Percentiles rank a stretch among this genome's conserved stretches.
These are phyloP conservation scores for Schwanniomyces pseudopolymorphus DNA, from an alignment of 805 yeast genomes.

Conservation along the genomic window DNA sequence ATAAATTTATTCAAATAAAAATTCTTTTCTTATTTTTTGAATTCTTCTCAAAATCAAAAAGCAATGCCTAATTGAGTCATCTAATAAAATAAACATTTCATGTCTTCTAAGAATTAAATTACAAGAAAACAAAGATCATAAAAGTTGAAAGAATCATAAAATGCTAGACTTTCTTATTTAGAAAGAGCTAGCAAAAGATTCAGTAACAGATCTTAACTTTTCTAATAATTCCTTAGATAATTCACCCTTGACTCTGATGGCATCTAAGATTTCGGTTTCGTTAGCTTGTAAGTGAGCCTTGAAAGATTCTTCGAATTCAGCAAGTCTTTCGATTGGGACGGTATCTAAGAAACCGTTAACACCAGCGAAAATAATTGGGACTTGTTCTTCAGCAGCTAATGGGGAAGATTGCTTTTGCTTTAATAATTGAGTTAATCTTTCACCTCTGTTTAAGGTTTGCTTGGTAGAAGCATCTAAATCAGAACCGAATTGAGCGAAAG, in stretches of 20 bases:
- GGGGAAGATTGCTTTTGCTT: constrained; percentile 98
- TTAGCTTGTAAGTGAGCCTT: constrained; percentile 87
- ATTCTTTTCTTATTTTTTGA: constrained; percentile 5
- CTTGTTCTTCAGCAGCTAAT: constrained; percentile 98
- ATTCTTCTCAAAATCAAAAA: constrained; percentile 6
- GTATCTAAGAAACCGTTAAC: constrained; percentile 98
- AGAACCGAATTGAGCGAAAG: constrained; percentile 99
- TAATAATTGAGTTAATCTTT: constrained; percentile 98
- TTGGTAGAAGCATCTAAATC: constrained; percentile 99
- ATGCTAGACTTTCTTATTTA: constrained; percentile 20
- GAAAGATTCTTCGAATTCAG: constrained; percentile 90
- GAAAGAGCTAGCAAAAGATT: constrained; percentile 90
- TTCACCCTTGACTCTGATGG: constrained; percentile 87
- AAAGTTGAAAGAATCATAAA: constrained; percentile 4
- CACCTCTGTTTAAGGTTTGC: constrained; percentile 99
- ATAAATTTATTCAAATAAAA: constrained; percentile 7
- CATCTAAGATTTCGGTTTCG: constrained; percentile 78
- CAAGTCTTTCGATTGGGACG: constrained; percentile 81
- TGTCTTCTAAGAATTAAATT: constrained; percentile 6
- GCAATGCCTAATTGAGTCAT: constrained; percentile 8
- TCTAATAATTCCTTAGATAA: constrained; percentile 84
- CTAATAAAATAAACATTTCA: constrained; percentile 5
- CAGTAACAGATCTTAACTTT: constrained; percentile 86
- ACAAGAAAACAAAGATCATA: constrained; percentile 4
- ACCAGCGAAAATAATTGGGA: constrained; percentile 98